phyloP scores from a whole-genome alignment of 345 rosid genomes.

The Atalantia buxifolia region DNA sequence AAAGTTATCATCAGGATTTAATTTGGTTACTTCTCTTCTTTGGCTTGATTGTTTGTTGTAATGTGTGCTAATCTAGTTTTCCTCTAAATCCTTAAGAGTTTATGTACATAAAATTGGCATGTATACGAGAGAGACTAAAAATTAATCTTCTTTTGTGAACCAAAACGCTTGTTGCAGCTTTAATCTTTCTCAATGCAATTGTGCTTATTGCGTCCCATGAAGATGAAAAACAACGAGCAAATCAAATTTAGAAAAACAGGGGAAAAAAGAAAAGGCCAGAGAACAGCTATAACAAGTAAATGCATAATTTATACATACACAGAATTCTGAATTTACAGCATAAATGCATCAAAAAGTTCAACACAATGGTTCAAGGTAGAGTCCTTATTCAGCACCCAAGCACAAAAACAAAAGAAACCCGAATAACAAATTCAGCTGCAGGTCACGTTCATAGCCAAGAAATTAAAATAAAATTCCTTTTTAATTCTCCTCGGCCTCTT shows the following conservation, averaged over 20 bases:
- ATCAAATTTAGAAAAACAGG: neutral
- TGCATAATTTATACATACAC: conserved; percentile 6
- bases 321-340: conserved; percentile 5
- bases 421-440: neutral
- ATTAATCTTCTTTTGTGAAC: neutral
- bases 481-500: conserved; percentile 48
- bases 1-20: neutral
- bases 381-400: conserved; percentile 22
- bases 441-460: conserved; percentile 2
- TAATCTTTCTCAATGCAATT: neutral
- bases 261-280: neutral
- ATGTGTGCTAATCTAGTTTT: neutral
- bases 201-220: neutral
- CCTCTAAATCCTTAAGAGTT: neutral
- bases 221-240: neutral
- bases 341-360: conserved; percentile 1
- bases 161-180: neutral
- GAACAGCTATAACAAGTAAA: neutral
- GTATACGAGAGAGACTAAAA: neutral
- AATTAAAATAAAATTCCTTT: neutral
- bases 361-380: conserved; percentile 9
- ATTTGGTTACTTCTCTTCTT: neutral
- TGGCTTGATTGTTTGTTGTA: neutral
- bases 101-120: neutral
- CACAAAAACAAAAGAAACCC: neutral